A percentile compares a stretch with the other conserved stretches of the same genome.
phyloP scores from a whole-genome alignment of 1,139 yeast species.

The Wickerhamomyces sp. region DNA sequence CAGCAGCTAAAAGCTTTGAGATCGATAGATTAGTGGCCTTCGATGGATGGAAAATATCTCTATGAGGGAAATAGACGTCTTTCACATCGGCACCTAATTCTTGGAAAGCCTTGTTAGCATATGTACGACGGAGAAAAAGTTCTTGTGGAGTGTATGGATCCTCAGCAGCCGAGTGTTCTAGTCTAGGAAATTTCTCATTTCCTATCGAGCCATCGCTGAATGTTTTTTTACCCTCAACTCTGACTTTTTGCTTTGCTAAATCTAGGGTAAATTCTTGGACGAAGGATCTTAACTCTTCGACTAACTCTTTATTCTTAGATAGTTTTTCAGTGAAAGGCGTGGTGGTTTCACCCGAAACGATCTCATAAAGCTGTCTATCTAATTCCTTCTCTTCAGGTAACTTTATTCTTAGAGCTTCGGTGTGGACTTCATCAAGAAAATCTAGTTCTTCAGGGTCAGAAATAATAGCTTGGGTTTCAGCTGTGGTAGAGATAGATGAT shows the following conservation, averaged over 20 bases:
- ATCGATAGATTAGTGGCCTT: conserved; percentile 55
- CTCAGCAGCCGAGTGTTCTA: conserved; percentile 29
- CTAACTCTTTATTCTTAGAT: conserved; percentile 14
- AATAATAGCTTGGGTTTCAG: background rate
- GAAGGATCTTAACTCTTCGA: conserved; percentile 14
- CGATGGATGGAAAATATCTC: conserved; percentile 58
- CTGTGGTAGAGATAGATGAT: background rate
- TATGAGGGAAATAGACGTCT: conserved; percentile 66
- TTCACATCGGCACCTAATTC: conserved; percentile 61
- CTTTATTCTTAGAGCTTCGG: conserved; percentile 14
- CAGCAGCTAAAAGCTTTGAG: conserved; percentile 78
- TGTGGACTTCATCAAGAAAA: conserved; percentile 13
- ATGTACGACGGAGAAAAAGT: conserved; percentile 59
- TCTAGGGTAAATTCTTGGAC: conserved; percentile 19
- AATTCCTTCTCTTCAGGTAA: conserved; percentile 12
- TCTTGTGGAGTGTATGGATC: conserved; percentile 72
- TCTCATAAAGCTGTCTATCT: conserved; percentile 17
- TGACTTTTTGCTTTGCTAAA: conserved; percentile 11
- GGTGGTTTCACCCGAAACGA: conserved; percentile 19
- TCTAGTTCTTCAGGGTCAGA: conserved; percentile 4
- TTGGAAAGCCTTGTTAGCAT: conserved; percentile 25
- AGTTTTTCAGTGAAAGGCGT: conserved; percentile 13
- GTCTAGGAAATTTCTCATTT: conserved; percentile 27
- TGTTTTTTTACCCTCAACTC: conserved; percentile 7
- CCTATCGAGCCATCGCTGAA: conserved; percentile 2